Evolutionary conservation across 148 eudicot species (phyloP), one percentile per base, ranked within the genome.

Genomic region (Spergularia marina): DNA sequence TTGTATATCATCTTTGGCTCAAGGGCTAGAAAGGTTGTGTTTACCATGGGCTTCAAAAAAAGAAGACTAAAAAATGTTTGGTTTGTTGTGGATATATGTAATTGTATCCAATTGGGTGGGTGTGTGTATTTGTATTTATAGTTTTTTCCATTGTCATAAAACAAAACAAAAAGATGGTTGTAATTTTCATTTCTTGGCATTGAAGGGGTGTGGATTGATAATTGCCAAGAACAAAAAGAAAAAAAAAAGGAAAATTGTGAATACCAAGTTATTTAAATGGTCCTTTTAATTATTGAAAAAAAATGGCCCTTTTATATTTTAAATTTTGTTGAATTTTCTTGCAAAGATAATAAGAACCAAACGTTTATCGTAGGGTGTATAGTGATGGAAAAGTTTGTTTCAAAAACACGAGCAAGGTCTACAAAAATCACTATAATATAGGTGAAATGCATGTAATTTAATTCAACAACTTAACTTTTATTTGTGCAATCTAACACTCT

Each of bases 1-100:
- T 52, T 83, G 84, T 47, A 67, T 81, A 49, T 56, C 53, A 13
- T 71, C 85, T 55, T 52, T 91, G 47, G 89, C 85, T 12, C 82
- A 69, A 76, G 89, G 87, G 65, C 56, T 87, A 77, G 83, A 85
- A 61, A 84, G 82, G 72, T 25, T 83, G 10, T 91, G 85, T 71
- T 76, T 85, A 56, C 85, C 89, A 54, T 56, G 75, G 68, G 77
- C 58, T 58, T 80, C 75, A 47, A 87, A 84, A 54, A 80, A 71
- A 74, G 81, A 88, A 47, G 80, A 85, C 34, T 72, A 54, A 6
- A 44, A 44, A 44, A 44, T 44, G 49, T 6, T 44, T 12, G 8
- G 16, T 12, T 1, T 21, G 17, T 5, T 36, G 8, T 65, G 73
- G 68, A 54, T 56, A 17, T 40, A 36, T 58, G 64, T 69, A 79